Evolutionary conservation across 139 green algal genomes (phyloP).

Genomic region (Ulvella scutata): DNA sequence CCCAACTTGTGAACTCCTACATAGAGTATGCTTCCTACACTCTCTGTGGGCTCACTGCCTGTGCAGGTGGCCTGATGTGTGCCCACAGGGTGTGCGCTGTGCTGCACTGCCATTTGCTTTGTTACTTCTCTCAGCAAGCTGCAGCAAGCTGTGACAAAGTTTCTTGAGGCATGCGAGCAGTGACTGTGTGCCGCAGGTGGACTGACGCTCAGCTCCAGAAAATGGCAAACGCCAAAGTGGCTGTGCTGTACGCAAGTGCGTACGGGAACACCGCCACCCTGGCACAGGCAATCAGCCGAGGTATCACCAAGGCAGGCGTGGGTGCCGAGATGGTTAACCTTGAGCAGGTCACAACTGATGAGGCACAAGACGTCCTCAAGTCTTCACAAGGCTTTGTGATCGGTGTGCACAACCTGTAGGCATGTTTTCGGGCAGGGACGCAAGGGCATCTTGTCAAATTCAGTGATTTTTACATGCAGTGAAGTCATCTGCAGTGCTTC

Average conservation of each 20-base stretch:
- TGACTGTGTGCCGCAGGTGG: constrained; percentile 19
- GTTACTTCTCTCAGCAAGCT: too few relatives aligned
- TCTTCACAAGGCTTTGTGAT: constrained; percentile 66
- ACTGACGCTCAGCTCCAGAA: constrained; percentile 25
- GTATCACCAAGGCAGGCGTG: constrained; percentile 54
- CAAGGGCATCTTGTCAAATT: too few relatives aligned
- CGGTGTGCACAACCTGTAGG: too few relatives aligned
- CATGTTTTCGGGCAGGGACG: too few relatives aligned
- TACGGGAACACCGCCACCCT: constrained; percentile 92
- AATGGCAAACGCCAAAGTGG: constrained; percentile 19
- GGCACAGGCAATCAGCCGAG: constrained; percentile 66
- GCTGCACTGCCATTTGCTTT: too few relatives aligned
- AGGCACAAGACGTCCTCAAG: constrained; percentile 45
- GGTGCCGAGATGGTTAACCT: constrained; percentile 85
- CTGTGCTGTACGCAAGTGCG: constrained; percentile 81
- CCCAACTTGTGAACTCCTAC: constrained; percentile 4
- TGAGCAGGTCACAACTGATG: constrained; percentile 48
- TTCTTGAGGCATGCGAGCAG: too few relatives aligned
- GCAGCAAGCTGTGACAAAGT: too few relatives aligned
- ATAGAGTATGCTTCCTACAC: background rate
- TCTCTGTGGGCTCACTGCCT: too few relatives aligned
- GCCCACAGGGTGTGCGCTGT: too few relatives aligned
- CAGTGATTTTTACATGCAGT: background rate
- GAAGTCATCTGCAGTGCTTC: background rate
- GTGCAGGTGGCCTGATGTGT: too few relatives aligned